These are phyloP conservation scores for Geotrichum bryndzae DNA, from an alignment of 1,139 yeast species.

Conservation along the genomic window DNA sequence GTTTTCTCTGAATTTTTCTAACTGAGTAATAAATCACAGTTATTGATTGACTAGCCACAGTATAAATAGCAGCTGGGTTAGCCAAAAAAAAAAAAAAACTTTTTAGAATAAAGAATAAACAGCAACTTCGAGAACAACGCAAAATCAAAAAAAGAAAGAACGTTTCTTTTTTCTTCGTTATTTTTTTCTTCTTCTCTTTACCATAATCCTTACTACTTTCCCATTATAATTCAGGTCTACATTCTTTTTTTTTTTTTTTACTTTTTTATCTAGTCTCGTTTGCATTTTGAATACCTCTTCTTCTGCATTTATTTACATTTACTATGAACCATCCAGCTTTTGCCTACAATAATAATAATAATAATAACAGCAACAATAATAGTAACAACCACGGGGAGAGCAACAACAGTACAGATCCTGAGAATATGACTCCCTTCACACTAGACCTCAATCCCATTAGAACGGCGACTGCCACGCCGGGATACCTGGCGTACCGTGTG, in stretches of 20 bases:
- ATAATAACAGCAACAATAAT: not conserved
- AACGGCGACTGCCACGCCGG: not conserved
- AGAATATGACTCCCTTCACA: not conserved
- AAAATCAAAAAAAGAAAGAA: too few species aligned
- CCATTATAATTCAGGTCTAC: not conserved
- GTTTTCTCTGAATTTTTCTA: not conserved
- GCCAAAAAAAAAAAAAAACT: not conserved
- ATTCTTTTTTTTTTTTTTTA: not conserved
- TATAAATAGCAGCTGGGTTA: slow-evolving; percentile 4
- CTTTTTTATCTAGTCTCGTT: not conserved
- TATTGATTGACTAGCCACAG: slow-evolving; percentile 9
- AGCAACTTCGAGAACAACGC: too few species aligned
- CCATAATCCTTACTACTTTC: not conserved
- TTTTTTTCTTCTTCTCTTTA: not conserved
- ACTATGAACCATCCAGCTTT: not conserved
- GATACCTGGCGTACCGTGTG: slow-evolving; percentile 6
- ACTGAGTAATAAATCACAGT: not conserved
- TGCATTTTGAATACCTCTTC: not conserved
- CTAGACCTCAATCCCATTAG: not conserved
- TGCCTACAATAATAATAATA: too few species aligned
- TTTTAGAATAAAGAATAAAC: too few species aligned
- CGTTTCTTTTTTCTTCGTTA: not conserved
- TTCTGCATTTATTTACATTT: not conserved
- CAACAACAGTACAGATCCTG: not conserved
- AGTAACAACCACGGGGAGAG: not conserved